phyloP scores from a whole-genome alignment of 2,329 filamentous ascomycete species.

The Purpureocillium takamizusanense region DNA sequence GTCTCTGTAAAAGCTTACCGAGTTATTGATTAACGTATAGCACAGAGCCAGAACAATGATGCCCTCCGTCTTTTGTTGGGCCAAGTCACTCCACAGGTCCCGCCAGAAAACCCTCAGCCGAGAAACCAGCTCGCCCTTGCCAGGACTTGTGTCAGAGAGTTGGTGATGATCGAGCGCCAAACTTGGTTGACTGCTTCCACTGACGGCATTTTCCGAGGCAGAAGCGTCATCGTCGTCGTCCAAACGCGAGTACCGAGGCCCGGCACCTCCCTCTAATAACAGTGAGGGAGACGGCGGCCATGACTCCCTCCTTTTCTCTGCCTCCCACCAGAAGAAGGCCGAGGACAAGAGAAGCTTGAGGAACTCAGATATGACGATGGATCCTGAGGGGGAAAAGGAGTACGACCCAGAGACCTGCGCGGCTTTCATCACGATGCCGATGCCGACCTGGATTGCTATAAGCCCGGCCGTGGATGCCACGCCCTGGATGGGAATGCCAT shows the following conservation, averaged over 20 bases:
- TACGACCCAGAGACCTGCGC: slow-evolving; percentile 17
- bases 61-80: not conserved
- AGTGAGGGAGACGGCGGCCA: slow-evolving; percentile 4
- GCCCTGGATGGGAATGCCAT: too few relatives aligned
- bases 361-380: slow-evolving; percentile 22
- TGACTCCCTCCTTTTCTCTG: slow-evolving; percentile 10
- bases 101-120: not conserved
- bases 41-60: slow-evolving; percentile 20
- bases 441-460: slow-evolving; percentile 23
- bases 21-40: slow-evolving; percentile 25
- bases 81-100: not conserved
- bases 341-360: slow-evolving; percentile 20
- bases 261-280: not conserved
- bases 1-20: slow-evolving; percentile 2
- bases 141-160: too few relatives aligned
- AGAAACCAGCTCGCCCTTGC: too few relatives aligned
- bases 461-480: slow-evolving; percentile 20
- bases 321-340: slow-evolving; percentile 17
- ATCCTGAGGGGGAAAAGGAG: slow-evolving; percentile 19
- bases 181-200: too few relatives aligned
- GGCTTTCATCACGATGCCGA: slow-evolving; percentile 23
- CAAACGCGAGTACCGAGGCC: too few relatives aligned
- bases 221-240: too few relatives aligned
- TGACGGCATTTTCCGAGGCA: too few relatives aligned
- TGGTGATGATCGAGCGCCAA: too few relatives aligned